Evolutionary conservation across 1,284 basidiomycete genomes (phyloP), one percentile per base, ranked within the genome.

Genomic region (Ceratobasidium sp.): DNA sequence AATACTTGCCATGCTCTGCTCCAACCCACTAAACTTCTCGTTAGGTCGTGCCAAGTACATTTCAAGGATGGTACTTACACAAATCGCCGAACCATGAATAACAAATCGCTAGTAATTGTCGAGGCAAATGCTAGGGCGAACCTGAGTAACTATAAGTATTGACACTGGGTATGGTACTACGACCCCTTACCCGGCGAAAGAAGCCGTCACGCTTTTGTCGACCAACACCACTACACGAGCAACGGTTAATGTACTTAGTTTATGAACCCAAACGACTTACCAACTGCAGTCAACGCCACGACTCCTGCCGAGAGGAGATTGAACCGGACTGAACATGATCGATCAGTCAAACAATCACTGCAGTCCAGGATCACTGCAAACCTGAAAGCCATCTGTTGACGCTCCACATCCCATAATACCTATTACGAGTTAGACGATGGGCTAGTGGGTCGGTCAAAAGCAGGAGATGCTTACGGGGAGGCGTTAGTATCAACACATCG

Each of bases 391-490:
- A 85, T 76, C 82, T 81, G 78, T 83, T 82, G 90, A 90, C 91
- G 84, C 90, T 91, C 94, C 94, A 96, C 87, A 92, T 91, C 94
- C 95, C 96, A 80, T 92, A 95, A 82, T 90, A 94, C 83, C 81
- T 96, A 77, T 46, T 76, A 73, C 19, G 69, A 32, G 54, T 22
- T 76, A 76, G 25, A 40, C 77, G 77, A 37, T 77, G 56, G 54
- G 15, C 54, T 25, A 73, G 22, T 29, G 67, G 34, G 29, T 51
- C 61, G 67, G 46, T 37, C 32, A 62, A 40, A 67, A 32, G 1
- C 61, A 1, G 7, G 13, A 34, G 17, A 52, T 25, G 46, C 69
- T 29, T 34, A 75, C 76, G 69, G 68, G 25, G 71, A 75, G 43
- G 82, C 90, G 78, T 78, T 92, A 2, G 94, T 95, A 82, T 96